These are phyloP conservation scores for Suhomyces kunorum DNA, from an alignment of 1,139 yeast genomes.

Conservation along the genomic window DNA sequence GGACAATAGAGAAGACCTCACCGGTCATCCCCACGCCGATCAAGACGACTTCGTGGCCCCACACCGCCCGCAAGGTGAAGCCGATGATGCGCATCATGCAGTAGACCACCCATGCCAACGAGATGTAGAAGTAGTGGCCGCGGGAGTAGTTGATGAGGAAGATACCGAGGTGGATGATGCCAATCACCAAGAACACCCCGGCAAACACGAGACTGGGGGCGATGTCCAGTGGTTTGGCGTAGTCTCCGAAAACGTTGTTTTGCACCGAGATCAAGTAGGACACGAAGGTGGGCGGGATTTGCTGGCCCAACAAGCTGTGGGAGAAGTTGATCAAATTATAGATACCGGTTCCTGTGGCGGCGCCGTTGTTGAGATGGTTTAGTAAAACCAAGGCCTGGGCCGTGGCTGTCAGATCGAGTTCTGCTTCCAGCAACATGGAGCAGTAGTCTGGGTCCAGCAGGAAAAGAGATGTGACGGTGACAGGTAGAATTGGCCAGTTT, in stretches of 20 bases:
- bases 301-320: constrained; percentile 26
- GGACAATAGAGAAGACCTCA: constrained; percentile 59
- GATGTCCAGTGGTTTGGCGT: constrained; percentile 55
- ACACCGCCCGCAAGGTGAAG: constrained; percentile 57
- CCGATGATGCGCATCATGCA: constrained; percentile 58
- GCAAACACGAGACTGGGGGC: constrained; percentile 65
- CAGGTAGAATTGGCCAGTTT: too few species aligned
- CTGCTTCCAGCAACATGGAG: too few species aligned
- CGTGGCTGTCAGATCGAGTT: constrained; percentile 12
- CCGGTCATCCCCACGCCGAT: constrained; percentile 60
- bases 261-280: constrained; percentile 41
- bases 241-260: constrained; percentile 64
- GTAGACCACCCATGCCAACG: constrained; percentile 57
- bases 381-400: constrained; percentile 36
- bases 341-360: constrained; percentile 57
- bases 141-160: constrained; percentile 54
- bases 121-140: constrained; percentile 66
- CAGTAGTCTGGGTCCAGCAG: background rate
- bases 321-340: constrained; percentile 33
- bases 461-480: too few species aligned
- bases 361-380: constrained; percentile 35
- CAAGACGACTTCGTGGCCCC: constrained; percentile 52
- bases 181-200: constrained; percentile 53
- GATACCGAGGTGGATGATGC: constrained; percentile 49
- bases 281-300: constrained; percentile 40